Evolutionary conservation across 768 basidiomycete genomes (phyloP).

Genomic region (Mycena sanguinolenta): DNA sequence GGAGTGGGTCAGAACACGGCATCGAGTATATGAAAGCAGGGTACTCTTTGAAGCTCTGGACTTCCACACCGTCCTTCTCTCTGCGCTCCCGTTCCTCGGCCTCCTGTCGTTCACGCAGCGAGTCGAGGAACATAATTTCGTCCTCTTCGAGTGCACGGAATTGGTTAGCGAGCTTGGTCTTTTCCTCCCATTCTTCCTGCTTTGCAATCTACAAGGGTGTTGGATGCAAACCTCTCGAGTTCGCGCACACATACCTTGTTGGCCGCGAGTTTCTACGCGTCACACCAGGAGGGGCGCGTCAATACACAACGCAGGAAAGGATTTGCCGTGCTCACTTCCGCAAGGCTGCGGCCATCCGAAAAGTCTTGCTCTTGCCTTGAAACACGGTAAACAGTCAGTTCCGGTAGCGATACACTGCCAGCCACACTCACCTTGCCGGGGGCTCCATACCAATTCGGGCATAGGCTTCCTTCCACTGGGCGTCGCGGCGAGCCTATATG

Average conservation of each 20-base stretch:
- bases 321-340: conserved; percentile 75
- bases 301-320: conserved; percentile 50
- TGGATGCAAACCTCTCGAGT: conserved; percentile 30
- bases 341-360: conserved; percentile 88
- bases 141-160: conserved; percentile 92
- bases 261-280: conserved; percentile 86
- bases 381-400: too few species aligned
- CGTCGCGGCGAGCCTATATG: conserved; percentile 69
- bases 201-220: conserved; percentile 74
- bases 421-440: too few species aligned
- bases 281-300: conserved; percentile 59
- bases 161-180: conserved; percentile 90
- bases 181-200: conserved; percentile 95
- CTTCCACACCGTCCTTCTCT: conserved; percentile 82
- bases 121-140: conserved; percentile 91
- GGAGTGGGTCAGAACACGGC: conserved; percentile 19
- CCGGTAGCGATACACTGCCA: too few species aligned
- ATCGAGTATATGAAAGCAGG: conserved; percentile 1
- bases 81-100: conserved; percentile 83
- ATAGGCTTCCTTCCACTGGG: conserved; percentile 93
- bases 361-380: conserved; percentile 80
- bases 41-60: conserved; percentile 84
- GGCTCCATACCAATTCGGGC: conserved; percentile 90
- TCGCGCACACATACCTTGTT: conserved; percentile 72
- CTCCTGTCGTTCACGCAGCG: conserved; percentile 80